Evolutionary conservation across 495 filamentous ascomycete genomes (phyloP).

Genomic region (Penicillium riverlandense): DNA sequence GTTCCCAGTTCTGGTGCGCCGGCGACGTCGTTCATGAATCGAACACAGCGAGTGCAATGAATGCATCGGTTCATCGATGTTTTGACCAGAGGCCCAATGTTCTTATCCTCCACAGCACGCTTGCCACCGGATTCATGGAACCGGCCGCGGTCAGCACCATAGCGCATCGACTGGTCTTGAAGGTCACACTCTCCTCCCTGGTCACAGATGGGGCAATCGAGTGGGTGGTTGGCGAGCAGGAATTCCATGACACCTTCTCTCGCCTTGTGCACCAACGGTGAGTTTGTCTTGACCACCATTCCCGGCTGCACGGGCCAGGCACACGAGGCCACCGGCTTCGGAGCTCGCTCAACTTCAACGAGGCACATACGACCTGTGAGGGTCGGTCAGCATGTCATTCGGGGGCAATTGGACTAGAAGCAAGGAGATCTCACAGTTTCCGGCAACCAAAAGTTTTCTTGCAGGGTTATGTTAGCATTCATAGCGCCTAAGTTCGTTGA

Average conservation of each 20-base stretch:
- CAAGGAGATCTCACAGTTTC: constrained; percentile 63
- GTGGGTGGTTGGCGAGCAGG: constrained; percentile 89
- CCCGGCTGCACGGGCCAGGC: constrained; percentile 98
- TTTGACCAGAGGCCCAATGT: constrained; percentile 97
- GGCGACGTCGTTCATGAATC: constrained; percentile 95
- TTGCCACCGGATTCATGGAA: constrained; percentile 95
- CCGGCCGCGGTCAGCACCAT: constrained; percentile 89
- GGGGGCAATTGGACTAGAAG: not conserved
- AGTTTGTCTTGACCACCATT: constrained; percentile 98
- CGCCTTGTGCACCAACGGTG: constrained; percentile 91
- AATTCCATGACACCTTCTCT: constrained; percentile 99
- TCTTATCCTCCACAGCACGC: constrained; percentile 97
- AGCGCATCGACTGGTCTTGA: constrained; percentile 98
- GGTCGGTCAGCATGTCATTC: constrained; percentile 6
- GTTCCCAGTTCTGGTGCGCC: constrained; percentile 93
- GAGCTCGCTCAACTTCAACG: constrained; percentile 91
- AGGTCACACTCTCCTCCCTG: constrained; percentile 98
- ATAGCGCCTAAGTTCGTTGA: constrained; percentile 1
- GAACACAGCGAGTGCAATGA: constrained; percentile 95
- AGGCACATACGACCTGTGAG: constrained; percentile 80
- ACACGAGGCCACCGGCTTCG: constrained; percentile 96
- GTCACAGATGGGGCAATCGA: constrained; percentile 97
- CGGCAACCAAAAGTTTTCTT: constrained; percentile 95
- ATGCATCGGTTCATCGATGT: constrained; percentile 99
- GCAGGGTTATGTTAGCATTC: constrained; percentile 21